These are phyloP conservation scores for Leonotis leonurus DNA, from an alignment of 257 asterid genomes.

Conservation along the genomic window DNA sequence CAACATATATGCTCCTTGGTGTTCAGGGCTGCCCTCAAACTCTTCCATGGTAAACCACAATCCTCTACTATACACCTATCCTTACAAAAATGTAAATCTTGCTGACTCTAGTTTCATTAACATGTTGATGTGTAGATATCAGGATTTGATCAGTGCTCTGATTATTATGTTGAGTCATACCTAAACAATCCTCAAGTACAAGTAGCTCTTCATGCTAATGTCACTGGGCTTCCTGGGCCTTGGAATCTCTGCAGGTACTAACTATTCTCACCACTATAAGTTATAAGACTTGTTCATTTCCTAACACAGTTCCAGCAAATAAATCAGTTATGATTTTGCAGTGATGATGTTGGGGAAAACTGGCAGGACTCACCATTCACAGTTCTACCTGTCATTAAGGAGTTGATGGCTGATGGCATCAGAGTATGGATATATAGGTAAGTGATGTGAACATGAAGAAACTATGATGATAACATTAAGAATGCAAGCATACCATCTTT, in stretches of 20 bases:
- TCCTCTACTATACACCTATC: background rate
- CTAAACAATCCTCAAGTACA: slow-evolving; percentile 40
- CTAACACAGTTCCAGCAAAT: background rate
- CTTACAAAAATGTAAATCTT: background rate
- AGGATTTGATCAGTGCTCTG: slow-evolving; percentile 45
- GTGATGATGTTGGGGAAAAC: background rate
- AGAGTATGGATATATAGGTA: slow-evolving; percentile 41
- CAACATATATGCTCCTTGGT: slow-evolving; percentile 36
- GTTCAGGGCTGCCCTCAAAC: slow-evolving; percentile 15
- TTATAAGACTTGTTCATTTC: background rate
- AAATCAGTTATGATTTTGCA: background rate
- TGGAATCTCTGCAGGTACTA: slow-evolving; percentile 37
- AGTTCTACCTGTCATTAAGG: slow-evolving; percentile 28
- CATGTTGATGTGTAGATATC: slow-evolving; percentile 16
- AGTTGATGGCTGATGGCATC: slow-evolving; percentile 33
- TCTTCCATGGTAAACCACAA: slow-evolving; percentile 14
- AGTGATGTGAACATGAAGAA: background rate
- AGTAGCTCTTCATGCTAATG: slow-evolving; percentile 36
- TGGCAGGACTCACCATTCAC: slow-evolving; percentile 34
- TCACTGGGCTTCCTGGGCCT: slow-evolving; percentile 16
- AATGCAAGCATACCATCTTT: background rate
- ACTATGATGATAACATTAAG: background rate
- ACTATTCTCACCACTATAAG: background rate
- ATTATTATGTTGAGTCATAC: slow-evolving; percentile 22
- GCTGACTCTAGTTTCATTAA: background rate